Evolutionary conservation across 306 rosid genomes (phyloP), one percentile per base, ranked within the genome.

Genomic region (Dalbergia cultrata): DNA sequence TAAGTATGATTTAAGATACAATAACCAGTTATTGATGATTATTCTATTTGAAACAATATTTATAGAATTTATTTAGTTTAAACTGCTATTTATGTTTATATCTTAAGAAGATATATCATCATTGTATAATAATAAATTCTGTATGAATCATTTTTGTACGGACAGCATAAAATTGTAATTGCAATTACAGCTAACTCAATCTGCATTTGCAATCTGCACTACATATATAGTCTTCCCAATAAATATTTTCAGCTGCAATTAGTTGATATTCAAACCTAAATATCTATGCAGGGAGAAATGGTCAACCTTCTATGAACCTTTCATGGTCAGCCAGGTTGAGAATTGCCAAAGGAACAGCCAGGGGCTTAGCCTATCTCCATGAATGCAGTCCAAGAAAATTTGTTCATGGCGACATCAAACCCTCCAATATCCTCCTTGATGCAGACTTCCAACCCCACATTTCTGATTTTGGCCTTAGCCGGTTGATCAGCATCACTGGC

Each of bases 321-420:
- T 84, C 98, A 45, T 96, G 99, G 99, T 83, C 99, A 21, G 90
- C 84, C 2, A 89, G 98, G 86, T 85, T 96, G 56, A 84, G 80
- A 83, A 87, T 96, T 22, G 88, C 85, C 50, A 96, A 89, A 81
- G 99, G 99, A 77, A 84, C 98, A 66, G 99, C 95, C 8, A 83
- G 95, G 60, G 99, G 99, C 33, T 85, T 96, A 70, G 99, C 99
- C 35, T 96, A 93, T 85, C 93, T 96, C 76, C 99, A 96, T 78
- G 99, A 96, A 77, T 93, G 97, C 89, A 96, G 99, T 74, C 98
- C 99, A 26, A 87, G 97, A 72, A 96, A 96, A 70, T 96, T 96
- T 53, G 98, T 96, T 76, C 99, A 96, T 35, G 99, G 95, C 14
- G 97, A 96, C 85, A 72, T 96, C 79, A 96, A 96, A 77, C 98